Percentiles rank a stretch among this genome's conserved stretches.
Conservation (phyloP, 805 yeast genomes). For the Hanseniaspora clermontiae region DNA sequence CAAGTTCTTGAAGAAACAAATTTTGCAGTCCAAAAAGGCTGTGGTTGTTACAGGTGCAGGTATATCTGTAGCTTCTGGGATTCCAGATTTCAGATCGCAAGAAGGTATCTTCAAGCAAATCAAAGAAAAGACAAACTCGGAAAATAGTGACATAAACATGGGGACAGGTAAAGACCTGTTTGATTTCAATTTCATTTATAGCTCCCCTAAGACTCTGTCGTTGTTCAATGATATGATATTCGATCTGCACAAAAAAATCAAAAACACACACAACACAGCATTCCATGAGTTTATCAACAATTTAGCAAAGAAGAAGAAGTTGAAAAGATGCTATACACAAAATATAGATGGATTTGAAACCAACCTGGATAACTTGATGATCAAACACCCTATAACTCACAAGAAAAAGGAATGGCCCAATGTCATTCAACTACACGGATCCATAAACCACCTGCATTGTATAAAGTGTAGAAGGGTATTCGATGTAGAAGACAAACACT, state of each 20-base stretch:
- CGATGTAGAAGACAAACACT: constrained; percentile 38
- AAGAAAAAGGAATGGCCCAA: constrained; percentile 35
- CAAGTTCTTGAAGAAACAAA: constrained; percentile 39
- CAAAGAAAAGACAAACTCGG: constrained; percentile 27
- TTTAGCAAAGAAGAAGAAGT: constrained; percentile 48
- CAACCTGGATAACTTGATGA: constrained; percentile 37
- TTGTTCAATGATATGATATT: constrained; percentile 66
- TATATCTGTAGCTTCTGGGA: constrained; percentile 79
- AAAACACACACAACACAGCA: constrained; percentile 50
- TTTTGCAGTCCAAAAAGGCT: constrained; percentile 43
- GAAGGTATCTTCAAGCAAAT: constrained; percentile 59
- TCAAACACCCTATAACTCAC: constrained; percentile 37
- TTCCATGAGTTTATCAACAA: constrained; percentile 56
- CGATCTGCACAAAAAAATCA: constrained; percentile 44
- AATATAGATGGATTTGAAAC: constrained; percentile 75
- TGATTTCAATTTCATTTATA: constrained; percentile 58
- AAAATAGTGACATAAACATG: constrained; percentile 18
- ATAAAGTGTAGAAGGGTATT: constrained; percentile 57
- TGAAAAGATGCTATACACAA: constrained; percentile 70
- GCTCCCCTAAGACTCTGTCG: constrained; percentile 45
- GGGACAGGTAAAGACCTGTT: constrained; percentile 55
- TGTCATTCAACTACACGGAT: constrained; percentile 77
- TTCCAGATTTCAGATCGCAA: constrained; percentile 75
- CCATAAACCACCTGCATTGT: constrained; percentile 59
- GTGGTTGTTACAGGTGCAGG: constrained; percentile 82